Conservation (phyloP, 495 filamentous ascomycete species). For the Clavariopsis aquatica region DNA sequence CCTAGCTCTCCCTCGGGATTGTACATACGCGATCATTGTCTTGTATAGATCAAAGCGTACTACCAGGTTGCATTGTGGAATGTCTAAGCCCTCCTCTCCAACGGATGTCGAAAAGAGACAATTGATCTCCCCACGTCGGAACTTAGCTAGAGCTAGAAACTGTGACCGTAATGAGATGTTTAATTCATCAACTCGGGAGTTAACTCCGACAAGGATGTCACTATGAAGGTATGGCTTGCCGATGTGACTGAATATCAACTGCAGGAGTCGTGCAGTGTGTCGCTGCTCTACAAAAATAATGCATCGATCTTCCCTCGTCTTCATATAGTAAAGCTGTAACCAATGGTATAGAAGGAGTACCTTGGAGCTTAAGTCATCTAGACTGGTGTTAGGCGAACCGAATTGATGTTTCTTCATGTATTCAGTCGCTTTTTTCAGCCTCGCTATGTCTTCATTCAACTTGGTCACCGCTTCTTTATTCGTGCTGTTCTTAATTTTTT, state of each 20-base stretch:
- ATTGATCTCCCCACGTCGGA: slow-evolving; percentile 78
- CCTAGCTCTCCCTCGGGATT: slow-evolving; percentile 88
- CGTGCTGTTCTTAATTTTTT: slow-evolving; percentile 47
- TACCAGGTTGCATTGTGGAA: slow-evolving; percentile 91
- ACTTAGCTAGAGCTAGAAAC: slow-evolving; percentile 71
- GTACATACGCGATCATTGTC: slow-evolving; percentile 93
- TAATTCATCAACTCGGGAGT: slow-evolving; percentile 52
- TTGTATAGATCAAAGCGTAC: slow-evolving; percentile 87
- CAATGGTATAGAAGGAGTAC: slow-evolving; percentile 62
- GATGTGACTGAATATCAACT: slow-evolving; percentile 62
- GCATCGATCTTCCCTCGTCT: slow-evolving; percentile 63
- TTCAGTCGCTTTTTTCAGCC: slow-evolving; percentile 61
- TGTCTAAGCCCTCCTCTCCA: slow-evolving; percentile 93
- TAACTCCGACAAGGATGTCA: slow-evolving; percentile 67
- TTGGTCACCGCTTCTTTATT: slow-evolving; percentile 45
- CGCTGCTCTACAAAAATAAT: slow-evolving; percentile 85
- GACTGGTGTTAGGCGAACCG: slow-evolving; percentile 46
- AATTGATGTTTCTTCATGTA: slow-evolving; percentile 57
- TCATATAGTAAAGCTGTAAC: slow-evolving; percentile 60
- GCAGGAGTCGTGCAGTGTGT: slow-evolving; percentile 73
- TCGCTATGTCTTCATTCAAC: slow-evolving; percentile 53
- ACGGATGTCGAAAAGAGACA: slow-evolving; percentile 89
- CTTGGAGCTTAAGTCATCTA: slow-evolving; percentile 66
- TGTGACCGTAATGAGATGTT: slow-evolving; percentile 72
- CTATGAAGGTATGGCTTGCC: slow-evolving; percentile 60